Evolutionary conservation across 2,329 filamentous ascomycete genomes (phyloP), one percentile per base, ranked within the genome.

Genomic region (Arthrocladium fulminans): DNA sequence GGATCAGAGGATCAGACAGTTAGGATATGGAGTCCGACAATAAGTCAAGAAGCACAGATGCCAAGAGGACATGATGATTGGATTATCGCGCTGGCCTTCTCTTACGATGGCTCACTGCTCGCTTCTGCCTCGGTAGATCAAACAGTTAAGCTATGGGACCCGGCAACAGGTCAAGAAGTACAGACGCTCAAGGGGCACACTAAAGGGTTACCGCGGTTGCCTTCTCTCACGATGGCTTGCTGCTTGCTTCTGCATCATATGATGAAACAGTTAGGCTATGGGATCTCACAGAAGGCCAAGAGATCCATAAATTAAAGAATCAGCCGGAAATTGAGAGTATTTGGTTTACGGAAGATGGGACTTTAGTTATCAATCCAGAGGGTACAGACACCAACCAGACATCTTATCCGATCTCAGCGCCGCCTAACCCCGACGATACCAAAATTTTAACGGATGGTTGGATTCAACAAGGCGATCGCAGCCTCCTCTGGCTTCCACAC

Each of bases 61-160:
- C 53, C 60, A 20, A 43, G 53, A 29, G 55, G 57, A n/a, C 55
- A 63, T 43, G 54, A 46, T 3, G 42, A 27, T 13, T 48, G 13
- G 5, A 51, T 63, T 34, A 45, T 6, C 3, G 45, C 45, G 1
- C 34, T 60, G 8, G 52, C 48, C 5, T 62, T 62, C 47, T 62
- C 59, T 17, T 45, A 29, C 9, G 48, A 60, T 47, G 49, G 56
- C 23, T 47, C 46, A n/a, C 32, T 27, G n/a, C 9, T 57, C 15
- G 54, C 55, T 1, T 56, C 53, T 12, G 44, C 19, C 17, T 49
- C 51, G 24, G 12, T 37, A n/a, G 52, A n/a, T n/a, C n/a, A n/a
- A n/a, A n/a, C n/a, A n/a, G n/a, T n/a, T n/a, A n/a, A n/a, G n/a
- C n/a, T n/a, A n/a, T n/a, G n/a, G n/a, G n/a, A n/a, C n/a, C n/a